Percentiles rank a stretch among this genome's conserved stretches.
Evolutionary conservation across 768 basidiomycete genomes (phyloP).

Genomic region (Hemileccinum impolitum): DNA sequence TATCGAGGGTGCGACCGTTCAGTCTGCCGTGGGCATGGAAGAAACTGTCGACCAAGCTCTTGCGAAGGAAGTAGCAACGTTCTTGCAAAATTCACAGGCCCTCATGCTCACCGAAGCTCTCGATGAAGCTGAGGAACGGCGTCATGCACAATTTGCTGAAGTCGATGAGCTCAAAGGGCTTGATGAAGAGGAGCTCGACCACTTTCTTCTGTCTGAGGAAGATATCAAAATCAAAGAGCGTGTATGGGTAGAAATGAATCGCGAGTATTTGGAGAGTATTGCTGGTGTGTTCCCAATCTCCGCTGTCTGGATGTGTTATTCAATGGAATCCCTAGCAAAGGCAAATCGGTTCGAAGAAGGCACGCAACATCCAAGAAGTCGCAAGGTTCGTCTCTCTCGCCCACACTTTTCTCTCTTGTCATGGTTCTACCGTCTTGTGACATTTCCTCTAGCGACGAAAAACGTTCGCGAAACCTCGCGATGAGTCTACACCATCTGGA

Average conservation of each 20-base stretch:
- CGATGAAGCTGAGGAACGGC: slow-evolving; percentile 62
- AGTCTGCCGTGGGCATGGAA: slow-evolving; percentile 43
- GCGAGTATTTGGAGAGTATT: slow-evolving; percentile 83
- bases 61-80: slow-evolving; percentile 65
- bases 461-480: slow-evolving; percentile 60
- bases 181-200: slow-evolving; percentile 89
- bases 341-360: slow-evolving; percentile 50
- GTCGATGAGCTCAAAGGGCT: slow-evolving; percentile 67
- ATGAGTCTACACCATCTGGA: slow-evolving; percentile 56
- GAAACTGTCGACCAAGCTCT: slow-evolving; percentile 60
- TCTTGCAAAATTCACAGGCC: slow-evolving; percentile 61
- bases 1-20: slow-evolving; percentile 12
- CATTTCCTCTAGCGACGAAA: slow-evolving; percentile 58
- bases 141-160: slow-evolving; percentile 47
- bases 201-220: slow-evolving; percentile 70
- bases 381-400: slow-evolving; percentile 66
- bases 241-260: slow-evolving; percentile 92
- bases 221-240: slow-evolving; percentile 86
- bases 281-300: slow-evolving; percentile 49
- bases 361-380: slow-evolving; percentile 48
- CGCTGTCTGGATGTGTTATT: slow-evolving; percentile 35
- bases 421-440: slow-evolving; percentile 6
- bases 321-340: slow-evolving; percentile 60
- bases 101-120: slow-evolving; percentile 57
- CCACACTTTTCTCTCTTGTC: slow-evolving; percentile 25